Conservation (phyloP, 169 alveolate genomes). For the Besnoitia besnoiti region DNA sequence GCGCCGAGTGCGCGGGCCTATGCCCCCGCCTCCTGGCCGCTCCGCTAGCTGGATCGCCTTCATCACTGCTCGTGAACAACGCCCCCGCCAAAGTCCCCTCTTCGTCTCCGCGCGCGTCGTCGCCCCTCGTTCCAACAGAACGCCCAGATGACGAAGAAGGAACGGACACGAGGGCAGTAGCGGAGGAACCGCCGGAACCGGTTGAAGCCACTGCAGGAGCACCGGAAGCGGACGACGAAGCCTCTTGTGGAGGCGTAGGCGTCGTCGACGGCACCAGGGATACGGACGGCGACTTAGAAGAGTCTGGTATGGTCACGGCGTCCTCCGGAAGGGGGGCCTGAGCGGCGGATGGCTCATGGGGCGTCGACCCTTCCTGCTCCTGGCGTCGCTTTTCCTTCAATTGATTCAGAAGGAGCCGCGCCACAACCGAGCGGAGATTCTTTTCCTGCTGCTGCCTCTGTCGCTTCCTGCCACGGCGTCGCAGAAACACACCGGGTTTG, state of each 20-base stretch:
- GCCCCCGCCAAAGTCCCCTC: neutral
- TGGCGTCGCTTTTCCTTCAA: conserved; percentile 27
- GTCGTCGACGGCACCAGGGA: neutral
- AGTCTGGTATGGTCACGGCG: neutral
- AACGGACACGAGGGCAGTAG: neutral
- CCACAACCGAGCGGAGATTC: conserved; percentile 37
- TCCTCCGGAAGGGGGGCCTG: neutral
- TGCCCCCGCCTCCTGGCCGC: neutral
- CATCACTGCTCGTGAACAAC: neutral
- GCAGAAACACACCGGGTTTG: no score
- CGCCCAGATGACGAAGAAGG: neutral
- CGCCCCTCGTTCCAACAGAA: neutral
- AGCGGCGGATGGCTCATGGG: neutral
- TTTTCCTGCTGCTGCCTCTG: conserved; percentile 38
- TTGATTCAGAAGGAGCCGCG: conserved; percentile 42
- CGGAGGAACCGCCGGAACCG: neutral
- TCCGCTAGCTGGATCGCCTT: neutral
- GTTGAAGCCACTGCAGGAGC: neutral
- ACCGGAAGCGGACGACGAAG: neutral
- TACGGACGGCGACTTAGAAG: neutral
- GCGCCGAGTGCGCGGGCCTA: neutral
- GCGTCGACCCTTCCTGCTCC: neutral
- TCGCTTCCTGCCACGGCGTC: conserved; percentile 39
- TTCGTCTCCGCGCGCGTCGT: neutral
- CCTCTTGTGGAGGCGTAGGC: neutral